Evolutionary conservation across 2,329 filamentous ascomycete genomes (phyloP), one percentile per base, ranked within the genome.

Genomic region (Passalora sequoiae): DNA sequence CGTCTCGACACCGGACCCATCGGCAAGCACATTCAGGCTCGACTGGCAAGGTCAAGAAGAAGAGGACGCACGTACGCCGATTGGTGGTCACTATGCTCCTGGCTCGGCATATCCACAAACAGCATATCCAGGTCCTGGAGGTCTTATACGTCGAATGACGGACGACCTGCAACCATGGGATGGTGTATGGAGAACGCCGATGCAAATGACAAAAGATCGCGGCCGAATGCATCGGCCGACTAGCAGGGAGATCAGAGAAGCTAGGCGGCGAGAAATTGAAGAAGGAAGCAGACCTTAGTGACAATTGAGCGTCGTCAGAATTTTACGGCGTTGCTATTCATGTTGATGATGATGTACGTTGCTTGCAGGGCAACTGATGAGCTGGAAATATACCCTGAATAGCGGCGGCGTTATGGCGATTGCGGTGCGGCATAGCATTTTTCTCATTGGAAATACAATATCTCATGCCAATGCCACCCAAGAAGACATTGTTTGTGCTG

Each of bases 11-110:
- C 63, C 25, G 53, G 65, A 51, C 57, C 66, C 37, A 50, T 59
- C 46, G 10, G 63, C 62, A 45, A 61, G 63, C 31, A 73, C 70
- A 0, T 73, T 69, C 55, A 60, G 58, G 16, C 71, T 73, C 39
- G 62, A 66, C 51, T 57, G 62, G 54, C 57, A 58, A 42, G 53
- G 47, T 10, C 47, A 54, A 31, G 57, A 61, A 7, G 53, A 58
- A 16, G 57, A 60, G 13, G 55, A 53, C n/a, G 43, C 41, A 3
- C n/a, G n/a, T n/a, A n/a, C n/a, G n/a, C 53, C 58, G n/a, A 22
- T 40, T 22, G 27, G 49, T 16, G 59, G 55, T n/a, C 60, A 55
- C 40, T 60, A 60, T 39, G 59, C 57, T 8, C 57, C 55, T 8
- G 41, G 20, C 21, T 49, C 43, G 13, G 43, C 44, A 24, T 47